Evolutionary conservation across 768 basidiomycete species (phyloP).

Genomic region (Rubroboletus pulcherrimus): DNA sequence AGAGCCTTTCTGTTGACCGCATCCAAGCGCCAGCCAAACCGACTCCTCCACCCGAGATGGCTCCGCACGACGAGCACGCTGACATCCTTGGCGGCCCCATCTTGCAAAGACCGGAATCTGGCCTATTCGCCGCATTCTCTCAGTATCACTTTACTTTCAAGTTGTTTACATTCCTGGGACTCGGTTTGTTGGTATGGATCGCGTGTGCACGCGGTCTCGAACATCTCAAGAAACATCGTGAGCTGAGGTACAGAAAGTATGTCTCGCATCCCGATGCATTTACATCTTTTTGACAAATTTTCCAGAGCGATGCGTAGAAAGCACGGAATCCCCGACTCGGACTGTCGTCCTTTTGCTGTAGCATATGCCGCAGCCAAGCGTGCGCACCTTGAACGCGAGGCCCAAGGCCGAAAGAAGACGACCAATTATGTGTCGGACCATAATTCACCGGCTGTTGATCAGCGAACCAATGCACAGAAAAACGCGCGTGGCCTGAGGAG

Average conservation of each 20-base stretch:
- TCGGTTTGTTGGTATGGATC: constrained; percentile 35
- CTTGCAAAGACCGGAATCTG: constrained; percentile 33
- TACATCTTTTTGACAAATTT: constrained; percentile 13
- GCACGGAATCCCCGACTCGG: constrained; percentile 81
- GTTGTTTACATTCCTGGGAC: constrained; percentile 34
- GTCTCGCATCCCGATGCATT: constrained; percentile 20
- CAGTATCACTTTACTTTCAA: constrained; percentile 36
- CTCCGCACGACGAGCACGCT: constrained; percentile 51
- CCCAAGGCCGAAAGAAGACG: constrained; percentile 36
- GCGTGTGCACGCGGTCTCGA: constrained; percentile 38
- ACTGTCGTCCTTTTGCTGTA: constrained; percentile 80
- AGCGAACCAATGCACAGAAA: constrained; percentile 30
- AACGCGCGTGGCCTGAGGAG: constrained; percentile 40
- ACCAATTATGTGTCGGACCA: constrained; percentile 25
- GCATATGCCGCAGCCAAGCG: constrained; percentile 73
- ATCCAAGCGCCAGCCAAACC: constrained; percentile 19
- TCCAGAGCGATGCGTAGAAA: constrained; percentile 65
- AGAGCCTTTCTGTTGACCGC: constrained; percentile 18
- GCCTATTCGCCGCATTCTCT: constrained; percentile 31
- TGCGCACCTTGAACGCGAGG: constrained; percentile 51
- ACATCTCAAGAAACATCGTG: constrained; percentile 53
- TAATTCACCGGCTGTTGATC: constrained; percentile 22
- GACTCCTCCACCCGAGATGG: constrained; percentile 41
- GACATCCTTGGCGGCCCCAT: constrained; percentile 68
- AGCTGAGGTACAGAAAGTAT: constrained; percentile 63